Base-by-base conservation (phyloP, 2,329 filamentous ascomycete species). In the Biscogniauxia sp. region DNA sequence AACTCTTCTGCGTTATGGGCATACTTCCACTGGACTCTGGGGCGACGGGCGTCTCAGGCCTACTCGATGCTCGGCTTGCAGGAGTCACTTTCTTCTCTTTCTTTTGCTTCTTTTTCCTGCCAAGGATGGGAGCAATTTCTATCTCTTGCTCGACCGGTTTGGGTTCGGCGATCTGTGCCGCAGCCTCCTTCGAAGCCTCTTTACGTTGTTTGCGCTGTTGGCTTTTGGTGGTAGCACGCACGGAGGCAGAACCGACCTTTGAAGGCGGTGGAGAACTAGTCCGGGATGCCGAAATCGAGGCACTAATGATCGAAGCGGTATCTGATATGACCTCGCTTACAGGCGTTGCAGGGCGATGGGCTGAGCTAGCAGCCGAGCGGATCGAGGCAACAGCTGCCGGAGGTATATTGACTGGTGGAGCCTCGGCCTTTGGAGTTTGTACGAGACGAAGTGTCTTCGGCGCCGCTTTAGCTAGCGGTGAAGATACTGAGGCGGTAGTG, bases 101-200 rank as follows among this genome's bases (percentile, higher is more conserved):
- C 80, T 91, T 93, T 73, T 91, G 86, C 77, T 94, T 95, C 80
- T 92, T 94, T 80, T 93, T 93, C 56, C 91, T 85, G 37, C 90
- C 90, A 54, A 92, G 74, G 50, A 96, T 89, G 0, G 92, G 91
- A 7, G 87, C 91, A 66, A 85, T 83, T 65, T 86, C 83, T 17
- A 78, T 76, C 56, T 84, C 80, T 13, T 80, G 74, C 61, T 88
- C 87, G 15, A 77, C 69, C 54, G 81, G 80, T 64, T 83, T 69
- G 0, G 77, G 68, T 63, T 85, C 84, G 2, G 75, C 77, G 61
- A 87, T 81, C 37, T 81, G 73, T 19, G 80, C 82, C 2, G 82
- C 82, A 59, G 90, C 87, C 68, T 88, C 86, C 69, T 87, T 89
- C 61, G 85, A 78, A 19, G 82, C 84, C 64, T 89, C 88, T 72